Percentiles rank a stretch among this genome's conserved stretches.
These are phyloP conservation scores for Citeromyces matritensis DNA, from an alignment of 805 yeast genomes.

Conservation along the genomic window DNA sequence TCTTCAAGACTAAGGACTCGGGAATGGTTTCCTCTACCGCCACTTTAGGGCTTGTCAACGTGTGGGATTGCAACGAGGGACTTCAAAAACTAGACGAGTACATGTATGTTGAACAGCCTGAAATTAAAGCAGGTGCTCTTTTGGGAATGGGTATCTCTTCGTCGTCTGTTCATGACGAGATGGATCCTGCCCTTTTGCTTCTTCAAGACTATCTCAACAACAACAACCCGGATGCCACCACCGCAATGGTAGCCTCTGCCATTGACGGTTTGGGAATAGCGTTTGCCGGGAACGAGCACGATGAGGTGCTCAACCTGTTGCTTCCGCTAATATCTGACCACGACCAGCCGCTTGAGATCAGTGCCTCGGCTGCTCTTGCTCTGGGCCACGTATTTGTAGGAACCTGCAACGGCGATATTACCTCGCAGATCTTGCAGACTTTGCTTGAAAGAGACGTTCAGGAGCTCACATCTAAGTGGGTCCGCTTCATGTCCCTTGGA, in stretches of 20 bases:
- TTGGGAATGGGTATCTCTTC: constrained; percentile 90
- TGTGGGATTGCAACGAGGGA: constrained; percentile 87
- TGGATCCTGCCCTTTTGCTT: constrained; percentile 80
- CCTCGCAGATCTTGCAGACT: constrained; percentile 84
- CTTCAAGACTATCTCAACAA: constrained; percentile 52
- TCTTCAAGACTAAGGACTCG: constrained; percentile 78
- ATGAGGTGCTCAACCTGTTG: constrained; percentile 62
- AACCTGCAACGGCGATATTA: constrained; percentile 86
- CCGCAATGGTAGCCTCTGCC: constrained; percentile 61
- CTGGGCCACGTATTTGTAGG: constrained; percentile 93
- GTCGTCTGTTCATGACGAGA: constrained; percentile 89
- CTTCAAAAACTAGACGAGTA: constrained; percentile 82
- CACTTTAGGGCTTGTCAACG: constrained; percentile 74
- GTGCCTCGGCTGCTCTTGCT: constrained; percentile 79
- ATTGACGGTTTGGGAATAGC: constrained; percentile 88
- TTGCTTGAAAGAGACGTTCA: constrained; percentile 69
- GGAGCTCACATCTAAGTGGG: constrained; percentile 77
- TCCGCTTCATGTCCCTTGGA: constrained; percentile 82
- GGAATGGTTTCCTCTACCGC: constrained; percentile 93
- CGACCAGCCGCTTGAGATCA: constrained; percentile 58
- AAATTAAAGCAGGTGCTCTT: constrained; percentile 91
- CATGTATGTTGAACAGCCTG: constrained; percentile 71
- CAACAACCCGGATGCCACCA: constrained; percentile 33
- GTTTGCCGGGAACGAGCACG: constrained; percentile 86
- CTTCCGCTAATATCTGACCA: constrained; percentile 75